These are phyloP conservation scores for Anisogramma anomala DNA, from an alignment of 2,329 filamentous ascomycete species.

Conservation along the genomic window DNA sequence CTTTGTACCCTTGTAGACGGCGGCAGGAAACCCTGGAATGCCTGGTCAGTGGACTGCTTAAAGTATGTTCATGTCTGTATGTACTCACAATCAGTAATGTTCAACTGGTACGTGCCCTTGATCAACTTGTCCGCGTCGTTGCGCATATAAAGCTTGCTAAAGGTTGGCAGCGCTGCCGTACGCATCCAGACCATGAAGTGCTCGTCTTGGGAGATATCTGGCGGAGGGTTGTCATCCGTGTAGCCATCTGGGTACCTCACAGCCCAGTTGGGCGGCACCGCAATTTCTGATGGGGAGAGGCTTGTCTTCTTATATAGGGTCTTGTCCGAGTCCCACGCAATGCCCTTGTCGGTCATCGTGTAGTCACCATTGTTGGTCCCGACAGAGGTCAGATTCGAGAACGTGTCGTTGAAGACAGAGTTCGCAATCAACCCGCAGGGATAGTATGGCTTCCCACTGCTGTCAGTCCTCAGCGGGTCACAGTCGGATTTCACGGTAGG, in stretches of 20 bases:
- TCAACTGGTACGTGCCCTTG: slow-evolving; percentile 61
- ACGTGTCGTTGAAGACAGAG: slow-evolving; percentile 92
- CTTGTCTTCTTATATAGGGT: slow-evolving; percentile 59
- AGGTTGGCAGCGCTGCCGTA: slow-evolving; percentile 82
- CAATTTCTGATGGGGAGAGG: slow-evolving; percentile 54
- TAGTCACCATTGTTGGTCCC: slow-evolving; percentile 49
- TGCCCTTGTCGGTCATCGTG: slow-evolving; percentile 64
- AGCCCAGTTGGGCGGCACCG: slow-evolving; percentile 80
- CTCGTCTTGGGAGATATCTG: slow-evolving; percentile 63
- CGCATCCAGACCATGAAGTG: slow-evolving; percentile 98
- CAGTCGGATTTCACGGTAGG: slow-evolving; percentile 62
- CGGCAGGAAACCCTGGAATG: slow-evolving; percentile 63
- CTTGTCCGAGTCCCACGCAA: slow-evolving; percentile 78
- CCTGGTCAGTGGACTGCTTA: slow-evolving; percentile 9
- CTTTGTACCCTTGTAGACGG: slow-evolving; percentile 73
- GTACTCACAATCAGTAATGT: slow-evolving; percentile 65
- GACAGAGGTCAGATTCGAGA: slow-evolving; percentile 51
- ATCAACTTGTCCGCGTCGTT: slow-evolving; percentile 62
- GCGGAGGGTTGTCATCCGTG: slow-evolving; percentile 50
- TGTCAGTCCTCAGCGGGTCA: slow-evolving; percentile 52
- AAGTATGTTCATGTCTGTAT: not conserved
- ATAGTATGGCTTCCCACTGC: slow-evolving; percentile 63
- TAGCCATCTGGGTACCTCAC: slow-evolving; percentile 61
- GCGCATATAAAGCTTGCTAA: slow-evolving; percentile 82
- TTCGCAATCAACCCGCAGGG: slow-evolving; percentile 95